Base-by-base conservation (phyloP, 2,329 filamentous ascomycete genomes). In the Herpotrichia juniperi region DNA sequence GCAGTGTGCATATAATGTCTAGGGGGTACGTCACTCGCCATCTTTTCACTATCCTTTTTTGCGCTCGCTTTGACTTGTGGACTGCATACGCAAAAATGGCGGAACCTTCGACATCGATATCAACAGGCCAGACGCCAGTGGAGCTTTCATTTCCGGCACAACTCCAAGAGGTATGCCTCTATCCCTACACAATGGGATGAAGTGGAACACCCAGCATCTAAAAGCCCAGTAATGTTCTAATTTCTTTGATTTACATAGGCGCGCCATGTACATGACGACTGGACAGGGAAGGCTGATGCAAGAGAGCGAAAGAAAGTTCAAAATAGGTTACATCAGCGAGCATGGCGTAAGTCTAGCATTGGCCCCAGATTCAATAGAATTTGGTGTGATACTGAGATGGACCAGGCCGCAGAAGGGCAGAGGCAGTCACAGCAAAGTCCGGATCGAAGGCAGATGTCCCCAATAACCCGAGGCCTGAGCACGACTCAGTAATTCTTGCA, bases 291-390 rank as follows among this genome's bases (percentile, higher is more conserved):
- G 19, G 43, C 51, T 2, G 40, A 46, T 32, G 34, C 54, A 28
- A 53, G 55, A 19, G 57, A 54, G 31, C 39, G 59, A 17, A 37
- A 57, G 11, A 57, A 54, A 30, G 10, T 51, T 32, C 57, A 62
- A 26, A 62, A 62, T 42, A 25, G 52, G n/a, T 17, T 59, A 30
- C 47, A 58, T 51, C 57, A 59, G 37, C 19, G 59, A 26, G 54
- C 56, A 34, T 56, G 54, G 54, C 40, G 56, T 59, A 50, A 40
- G 53, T 49, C 14, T n/a, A 21, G 14, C 21, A 14, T 7, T 31
- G 12, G 8, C n/a, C 32, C 10, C 6, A 22, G 2, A 22, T n/a
- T 5, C 25, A n/a, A 24, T 10, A 24, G 21, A 8, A n/a, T 11
- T 4, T 8, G 34, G 8, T 9, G 19, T 40, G 17, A 22, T 21